phyloP scores from a whole-genome alignment of 768 basidiomycete genomes.

The Serendipita vermifera region DNA sequence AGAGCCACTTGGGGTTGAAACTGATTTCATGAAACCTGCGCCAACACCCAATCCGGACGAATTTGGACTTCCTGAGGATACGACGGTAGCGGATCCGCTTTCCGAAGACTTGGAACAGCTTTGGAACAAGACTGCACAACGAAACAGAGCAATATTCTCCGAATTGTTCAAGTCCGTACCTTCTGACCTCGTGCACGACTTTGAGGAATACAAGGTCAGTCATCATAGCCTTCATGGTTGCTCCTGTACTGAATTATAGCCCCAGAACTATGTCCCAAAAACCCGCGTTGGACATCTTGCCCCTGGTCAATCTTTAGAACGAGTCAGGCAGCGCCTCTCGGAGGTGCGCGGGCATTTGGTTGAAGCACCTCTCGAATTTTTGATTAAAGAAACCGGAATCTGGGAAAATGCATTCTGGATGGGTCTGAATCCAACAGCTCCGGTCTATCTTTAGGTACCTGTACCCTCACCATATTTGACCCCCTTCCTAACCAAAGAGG shows the following conservation, averaged over 20 bases:
- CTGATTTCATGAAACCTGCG: slow-evolving; percentile 64
- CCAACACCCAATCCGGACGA: slow-evolving; percentile 60
- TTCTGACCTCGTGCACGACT: slow-evolving; percentile 64
- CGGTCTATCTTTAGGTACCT: too few relatives aligned
- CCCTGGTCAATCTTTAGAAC: slow-evolving; percentile 45
- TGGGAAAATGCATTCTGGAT: slow-evolving; percentile 60
- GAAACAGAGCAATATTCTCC: slow-evolving; percentile 74
- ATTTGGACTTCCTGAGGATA: slow-evolving; percentile 41
- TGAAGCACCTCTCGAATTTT: slow-evolving; percentile 44
- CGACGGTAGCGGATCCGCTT: slow-evolving; percentile 65
- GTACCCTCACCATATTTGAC: too few relatives aligned
- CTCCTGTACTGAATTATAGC: neutral
- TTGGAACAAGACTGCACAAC: slow-evolving; percentile 57
- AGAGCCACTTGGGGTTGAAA: slow-evolving; percentile 24
- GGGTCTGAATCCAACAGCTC: slow-evolving; percentile 61
- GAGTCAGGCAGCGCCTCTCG: slow-evolving; percentile 62
- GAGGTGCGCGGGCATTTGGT: slow-evolving; percentile 31
- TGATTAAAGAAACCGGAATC: slow-evolving; percentile 67
- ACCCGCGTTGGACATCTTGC: slow-evolving; percentile 65
- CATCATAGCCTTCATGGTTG: too few relatives aligned
- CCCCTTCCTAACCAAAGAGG: too few relatives aligned
- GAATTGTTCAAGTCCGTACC: slow-evolving; percentile 82
- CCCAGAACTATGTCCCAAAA: slow-evolving; percentile 62
- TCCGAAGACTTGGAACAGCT: slow-evolving; percentile 41
- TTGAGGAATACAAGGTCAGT: slow-evolving; percentile 64